Evolutionary conservation across 306 rosid species (phyloP), one percentile per base, ranked within the genome.

Genomic region (Alnus rubra): DNA sequence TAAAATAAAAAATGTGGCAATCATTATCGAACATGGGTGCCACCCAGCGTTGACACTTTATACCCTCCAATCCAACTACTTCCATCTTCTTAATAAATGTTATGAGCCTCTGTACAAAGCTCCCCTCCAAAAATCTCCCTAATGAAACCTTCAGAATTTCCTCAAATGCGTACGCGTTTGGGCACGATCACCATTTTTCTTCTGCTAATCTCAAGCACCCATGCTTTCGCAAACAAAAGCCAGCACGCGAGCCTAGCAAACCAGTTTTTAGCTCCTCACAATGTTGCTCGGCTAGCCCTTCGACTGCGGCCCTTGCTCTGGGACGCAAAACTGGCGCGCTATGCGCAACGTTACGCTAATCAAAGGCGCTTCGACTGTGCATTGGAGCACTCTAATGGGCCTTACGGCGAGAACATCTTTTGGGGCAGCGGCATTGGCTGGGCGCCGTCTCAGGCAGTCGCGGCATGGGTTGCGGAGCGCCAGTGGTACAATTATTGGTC

Each of bases 371-470:
- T 18, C 0, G 98, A 95, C 73, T 95, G 98, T 13, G 90, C 84
- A 0, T 80, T 95, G 18, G 68, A 76, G 80, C 98, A 95, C 76
- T 95, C 98, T 0, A 81, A 80, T 1, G 98, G 98, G 18, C 98
- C 96, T 0, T 95, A 89, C 7, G 98, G 98, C 0, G 98, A 95
- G 87, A 95, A 92, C 79, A 92, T 95, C 18, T 95, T 95, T 64
- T 95, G 98, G 98, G 98, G 98, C 0, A 92, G 98, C 9, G 97
- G 98, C 18, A 28, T 4, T 0, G 94, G 79, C 3, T 95, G 98
- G 98, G 85, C 79, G 8, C 90, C 98, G 0, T 86, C 86, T 2
- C 88, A 92, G 62, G 98, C 98, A 0, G 97, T 86, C 8, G 30
- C 19, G 0, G 97, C 90, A 13, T 95, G 98, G 98, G 88, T 87